A percentile compares a stretch with the other conserved stretches of the same genome.
Evolutionary conservation across 2,329 filamentous ascomycete species (phyloP).

Genomic region (Fusarium sp.): DNA sequence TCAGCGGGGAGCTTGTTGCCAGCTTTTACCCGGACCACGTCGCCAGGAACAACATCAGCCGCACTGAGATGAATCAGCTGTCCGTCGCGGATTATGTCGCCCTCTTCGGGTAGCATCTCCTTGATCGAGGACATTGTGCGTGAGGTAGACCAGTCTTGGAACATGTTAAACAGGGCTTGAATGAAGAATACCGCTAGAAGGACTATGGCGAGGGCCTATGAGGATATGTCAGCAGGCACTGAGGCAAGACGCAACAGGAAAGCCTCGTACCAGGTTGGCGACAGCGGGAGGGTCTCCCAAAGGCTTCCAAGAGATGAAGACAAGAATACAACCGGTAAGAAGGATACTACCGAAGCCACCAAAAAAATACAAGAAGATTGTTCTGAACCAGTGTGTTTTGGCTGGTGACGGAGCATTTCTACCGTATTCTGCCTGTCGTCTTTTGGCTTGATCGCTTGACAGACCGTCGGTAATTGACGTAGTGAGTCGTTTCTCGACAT

Average conservation of each 20-base stretch:
- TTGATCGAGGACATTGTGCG: constrained; percentile 22
- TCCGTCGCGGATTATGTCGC: constrained; percentile 1
- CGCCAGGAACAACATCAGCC: constrained; percentile 1
- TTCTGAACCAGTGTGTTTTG: constrained; percentile 15
- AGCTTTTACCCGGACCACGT: constrained; percentile 1
- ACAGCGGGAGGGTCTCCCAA: constrained; percentile 3
- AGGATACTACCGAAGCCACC: constrained; percentile 16
- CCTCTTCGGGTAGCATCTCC: constrained; percentile 5
- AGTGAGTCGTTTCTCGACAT: constrained; percentile 13
- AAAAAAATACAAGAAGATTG: constrained; percentile 13
- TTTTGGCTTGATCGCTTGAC: neutral
- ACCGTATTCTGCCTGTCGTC: neutral
- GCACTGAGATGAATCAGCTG: neutral
- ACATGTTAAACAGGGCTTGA: constrained; percentile 14
- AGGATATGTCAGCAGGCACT: too few relatives aligned
- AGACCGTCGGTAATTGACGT: neutral
- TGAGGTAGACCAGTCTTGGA: constrained; percentile 18
- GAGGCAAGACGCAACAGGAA: too few relatives aligned
- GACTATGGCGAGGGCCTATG: constrained; percentile 2
- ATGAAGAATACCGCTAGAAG: neutral
- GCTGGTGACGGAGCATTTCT: constrained; percentile 10
- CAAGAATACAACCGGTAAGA: neutral
- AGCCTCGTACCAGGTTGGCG: neutral
- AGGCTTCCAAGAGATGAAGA: constrained; percentile 15
- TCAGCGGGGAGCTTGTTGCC: constrained; percentile 15